Evolutionary conservation across 441 rosid species (phyloP).

Genomic region (Adansonia grandidieri): DNA sequence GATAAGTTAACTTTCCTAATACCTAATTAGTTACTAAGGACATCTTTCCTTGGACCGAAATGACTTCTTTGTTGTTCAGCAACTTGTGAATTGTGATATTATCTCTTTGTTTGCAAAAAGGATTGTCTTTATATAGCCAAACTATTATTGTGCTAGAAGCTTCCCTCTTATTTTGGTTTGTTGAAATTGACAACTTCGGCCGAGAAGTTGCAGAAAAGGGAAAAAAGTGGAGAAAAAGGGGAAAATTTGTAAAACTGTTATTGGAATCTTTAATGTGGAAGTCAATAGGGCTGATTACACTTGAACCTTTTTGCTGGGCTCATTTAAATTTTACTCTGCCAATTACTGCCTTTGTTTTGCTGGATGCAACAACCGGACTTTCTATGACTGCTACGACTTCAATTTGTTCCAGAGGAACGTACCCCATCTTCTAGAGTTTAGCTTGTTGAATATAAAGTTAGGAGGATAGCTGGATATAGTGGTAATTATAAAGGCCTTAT

Average conservation of each 20-base stretch:
- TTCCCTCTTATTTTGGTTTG: background rate
- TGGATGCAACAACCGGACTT: background rate
- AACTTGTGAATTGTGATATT: background rate
- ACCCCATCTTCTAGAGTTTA: background rate
- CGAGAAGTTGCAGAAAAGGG: background rate
- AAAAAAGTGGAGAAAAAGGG: background rate
- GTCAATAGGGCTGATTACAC: background rate
- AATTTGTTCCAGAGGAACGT: background rate
- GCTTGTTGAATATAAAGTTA: background rate
- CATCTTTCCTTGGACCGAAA: slow-evolving; percentile 1
- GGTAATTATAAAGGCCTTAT: background rate
- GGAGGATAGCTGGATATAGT: background rate
- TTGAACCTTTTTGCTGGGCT: background rate
- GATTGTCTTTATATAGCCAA: background rate
- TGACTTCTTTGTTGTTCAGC: background rate
- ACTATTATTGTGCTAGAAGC: slow-evolving; percentile 3
- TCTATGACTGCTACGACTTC: background rate
- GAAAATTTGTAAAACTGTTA: background rate
- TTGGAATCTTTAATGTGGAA: background rate
- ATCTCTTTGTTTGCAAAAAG: background rate
- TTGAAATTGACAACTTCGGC: background rate
- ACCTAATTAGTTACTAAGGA: background rate
- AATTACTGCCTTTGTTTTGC: background rate
- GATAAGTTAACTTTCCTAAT: background rate
- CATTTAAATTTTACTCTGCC: background rate